Evolutionary conservation across 83 land plant genomes (phyloP), one percentile per base, ranked within the genome.

Genomic region (Picea abies): DNA sequence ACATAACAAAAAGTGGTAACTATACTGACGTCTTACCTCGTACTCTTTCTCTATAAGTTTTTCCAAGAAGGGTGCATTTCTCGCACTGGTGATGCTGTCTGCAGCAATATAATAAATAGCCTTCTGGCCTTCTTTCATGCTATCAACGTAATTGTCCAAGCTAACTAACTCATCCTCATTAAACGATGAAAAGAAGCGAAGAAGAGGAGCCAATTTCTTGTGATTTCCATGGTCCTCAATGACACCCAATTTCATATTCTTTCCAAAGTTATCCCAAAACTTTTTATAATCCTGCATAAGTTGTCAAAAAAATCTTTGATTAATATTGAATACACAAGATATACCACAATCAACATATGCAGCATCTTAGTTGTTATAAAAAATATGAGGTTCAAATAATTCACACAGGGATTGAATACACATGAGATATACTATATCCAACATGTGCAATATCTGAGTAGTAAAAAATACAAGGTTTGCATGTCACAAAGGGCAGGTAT

Each of bases 241-340:
- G 67, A 94, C 92, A n/a, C 99, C 99, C 62, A 98, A 64, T 83
- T 98, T 98, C n/a, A 98, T 32, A 76, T 95, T 90, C 85, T 92
- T 93, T 19, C 99, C 98, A 84, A 94, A 98, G 65, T 91, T 93
- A 82, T 92, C 96, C 99, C 99, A 98, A 82, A 98, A 96, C 70
- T 90, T 94, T 68, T 92, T 93, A 87, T 98, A 98, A 71, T 97
- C 99, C 99, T 98, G 92, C 15, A 82, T 3, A 2, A 12, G 15
- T 2, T 7, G 8, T 3, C 14, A 56, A 56, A 56, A 0, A 56
- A 52, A 12, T 56, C 60, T 56, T 56, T 52, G 14, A 52, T 52
- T 56, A 11, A 15, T 12, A 56, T 5, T 5, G 7, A 44, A 56
- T 56, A 56, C 60, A 12, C 60, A 56, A 29, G 29, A 44, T 44